These are phyloP conservation scores for Tagetes erecta DNA, from an alignment of 129 eudicot genomes.

Conservation along the genomic window DNA sequence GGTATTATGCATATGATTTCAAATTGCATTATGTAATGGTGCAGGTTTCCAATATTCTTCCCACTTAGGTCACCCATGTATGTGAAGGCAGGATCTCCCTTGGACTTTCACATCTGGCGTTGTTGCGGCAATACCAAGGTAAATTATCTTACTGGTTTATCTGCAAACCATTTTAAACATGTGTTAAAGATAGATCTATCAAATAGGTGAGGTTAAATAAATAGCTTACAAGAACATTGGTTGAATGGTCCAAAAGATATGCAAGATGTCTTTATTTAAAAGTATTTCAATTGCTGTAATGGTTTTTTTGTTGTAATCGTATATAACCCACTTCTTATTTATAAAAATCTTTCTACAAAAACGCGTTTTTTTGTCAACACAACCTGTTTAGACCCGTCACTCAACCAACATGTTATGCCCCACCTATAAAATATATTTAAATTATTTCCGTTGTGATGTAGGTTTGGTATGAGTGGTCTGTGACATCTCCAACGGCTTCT, in stretches of 20 bases:
- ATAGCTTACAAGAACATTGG: neutral
- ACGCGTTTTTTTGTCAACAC: neutral
- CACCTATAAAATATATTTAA: neutral
- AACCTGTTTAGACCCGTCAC: neutral
- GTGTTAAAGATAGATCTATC: neutral
- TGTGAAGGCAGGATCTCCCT: conserved; percentile 51
- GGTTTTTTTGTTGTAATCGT: neutral
- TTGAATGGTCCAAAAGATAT: neutral
- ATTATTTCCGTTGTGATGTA: conserved; percentile 26
- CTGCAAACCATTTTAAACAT: neutral
- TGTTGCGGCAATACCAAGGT: conserved; percentile 97
- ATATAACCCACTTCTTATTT: neutral
- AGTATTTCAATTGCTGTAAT: neutral
- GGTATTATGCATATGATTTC: conserved; percentile 6
- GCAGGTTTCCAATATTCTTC: conserved; percentile 93
- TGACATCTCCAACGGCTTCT: conserved; percentile 62
- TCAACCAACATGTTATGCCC: neutral
- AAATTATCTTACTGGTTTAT: neutral
- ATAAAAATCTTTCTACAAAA: neutral
- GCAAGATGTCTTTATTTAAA: neutral
- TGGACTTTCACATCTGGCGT: conserved; percentile 90
- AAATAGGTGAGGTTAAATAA: neutral
- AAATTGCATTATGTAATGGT: neutral
- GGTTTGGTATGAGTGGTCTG: conserved; percentile 99
- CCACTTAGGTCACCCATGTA: conserved; percentile 83